Evolutionary conservation across 2,329 filamentous ascomycete genomes (phyloP).

Genomic region (Diaporthe longicolla): DNA sequence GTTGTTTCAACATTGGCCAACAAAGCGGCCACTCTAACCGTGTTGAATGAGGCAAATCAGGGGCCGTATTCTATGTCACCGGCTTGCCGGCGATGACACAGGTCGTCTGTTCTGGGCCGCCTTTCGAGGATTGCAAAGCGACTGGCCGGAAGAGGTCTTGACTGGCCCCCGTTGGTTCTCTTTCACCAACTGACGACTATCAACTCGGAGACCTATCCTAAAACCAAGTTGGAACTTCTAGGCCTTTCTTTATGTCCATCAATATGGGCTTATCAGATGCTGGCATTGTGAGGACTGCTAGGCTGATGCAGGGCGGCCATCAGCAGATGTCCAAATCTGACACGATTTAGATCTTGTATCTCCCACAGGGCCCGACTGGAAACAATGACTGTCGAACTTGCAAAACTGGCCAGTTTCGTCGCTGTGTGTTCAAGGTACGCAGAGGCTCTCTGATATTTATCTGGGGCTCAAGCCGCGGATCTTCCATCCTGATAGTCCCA

Average conservation of each 20-base stretch:
- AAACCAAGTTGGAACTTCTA: not conserved
- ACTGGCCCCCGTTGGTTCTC: not conserved
- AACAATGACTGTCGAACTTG: slow-evolving; percentile 14
- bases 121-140: not conserved
- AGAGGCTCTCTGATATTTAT: slow-evolving; percentile 18
- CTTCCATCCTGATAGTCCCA: not conserved
- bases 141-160: not conserved
- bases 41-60: not conserved
- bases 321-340: slow-evolving; percentile 22
- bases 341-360: not conserved
- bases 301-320: slow-evolving; percentile 16
- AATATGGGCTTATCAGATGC: slow-evolving; percentile 3
- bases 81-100: slow-evolving; percentile 12
- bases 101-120: not conserved
- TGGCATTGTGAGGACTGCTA: not conserved
- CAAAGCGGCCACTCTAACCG: not conserved
- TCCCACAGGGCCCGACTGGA: slow-evolving; percentile 15
- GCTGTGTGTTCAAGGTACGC: not conserved
- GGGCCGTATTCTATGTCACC: not conserved
- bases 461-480: not conserved
- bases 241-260: not conserved
- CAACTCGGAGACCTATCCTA: not conserved
- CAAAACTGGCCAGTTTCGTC: not conserved
- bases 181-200: not conserved
- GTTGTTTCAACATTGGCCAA: not conserved